Percentiles rank a stretch among this genome's conserved stretches.
Conservation (phyloP, 2,329 filamentous ascomycete species). For the Diaporthe nobilis region DNA sequence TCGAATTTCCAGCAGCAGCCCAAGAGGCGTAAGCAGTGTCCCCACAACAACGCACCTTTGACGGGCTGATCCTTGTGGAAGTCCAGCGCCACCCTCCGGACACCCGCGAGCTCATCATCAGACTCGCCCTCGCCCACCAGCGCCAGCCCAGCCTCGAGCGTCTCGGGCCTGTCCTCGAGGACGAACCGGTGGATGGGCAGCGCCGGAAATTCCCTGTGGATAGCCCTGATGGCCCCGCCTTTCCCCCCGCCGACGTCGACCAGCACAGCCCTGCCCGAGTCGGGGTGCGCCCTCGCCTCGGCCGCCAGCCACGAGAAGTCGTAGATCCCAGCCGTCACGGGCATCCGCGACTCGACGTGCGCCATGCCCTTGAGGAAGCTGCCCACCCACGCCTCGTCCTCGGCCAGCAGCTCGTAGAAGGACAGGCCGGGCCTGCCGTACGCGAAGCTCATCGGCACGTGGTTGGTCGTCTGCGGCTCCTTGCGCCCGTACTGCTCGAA, state of each 20-base stretch:
- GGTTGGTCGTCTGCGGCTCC: slow-evolving; percentile 46
- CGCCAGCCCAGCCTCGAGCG: slow-evolving; percentile 44
- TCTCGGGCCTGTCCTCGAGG: slow-evolving; percentile 50
- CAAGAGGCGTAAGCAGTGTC: not conserved
- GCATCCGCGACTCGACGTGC: slow-evolving; percentile 45
- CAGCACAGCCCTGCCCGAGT: slow-evolving; percentile 44
- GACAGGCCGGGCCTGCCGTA: slow-evolving; percentile 45
- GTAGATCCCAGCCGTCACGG: slow-evolving; percentile 48
- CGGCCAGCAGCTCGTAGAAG: slow-evolving; percentile 47
- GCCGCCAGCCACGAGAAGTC: slow-evolving; percentile 46
- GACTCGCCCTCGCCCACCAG: slow-evolving; percentile 37
- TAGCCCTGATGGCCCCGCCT: slow-evolving; percentile 48
- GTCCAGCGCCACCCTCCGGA: slow-evolving; percentile 48
- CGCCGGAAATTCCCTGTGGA: slow-evolving; percentile 44
- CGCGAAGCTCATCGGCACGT: slow-evolving; percentile 47
- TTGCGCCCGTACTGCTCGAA: slow-evolving; percentile 46
- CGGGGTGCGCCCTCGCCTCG: slow-evolving; percentile 33
- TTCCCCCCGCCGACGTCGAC: slow-evolving; percentile 52
- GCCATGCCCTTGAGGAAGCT: slow-evolving; percentile 49
- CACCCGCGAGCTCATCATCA: slow-evolving; percentile 41
- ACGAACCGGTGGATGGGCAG: slow-evolving; percentile 47
- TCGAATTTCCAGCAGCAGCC: not conserved
- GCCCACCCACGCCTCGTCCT: slow-evolving; percentile 44
- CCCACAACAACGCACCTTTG: slow-evolving; percentile 43
- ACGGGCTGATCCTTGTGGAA: slow-evolving; percentile 50